A percentile compares a stretch with the other conserved stretches of the same genome.
These are phyloP conservation scores for Cladosporium cucumerinum DNA, from an alignment of 2,329 filamentous ascomycete genomes.

Conservation along the genomic window DNA sequence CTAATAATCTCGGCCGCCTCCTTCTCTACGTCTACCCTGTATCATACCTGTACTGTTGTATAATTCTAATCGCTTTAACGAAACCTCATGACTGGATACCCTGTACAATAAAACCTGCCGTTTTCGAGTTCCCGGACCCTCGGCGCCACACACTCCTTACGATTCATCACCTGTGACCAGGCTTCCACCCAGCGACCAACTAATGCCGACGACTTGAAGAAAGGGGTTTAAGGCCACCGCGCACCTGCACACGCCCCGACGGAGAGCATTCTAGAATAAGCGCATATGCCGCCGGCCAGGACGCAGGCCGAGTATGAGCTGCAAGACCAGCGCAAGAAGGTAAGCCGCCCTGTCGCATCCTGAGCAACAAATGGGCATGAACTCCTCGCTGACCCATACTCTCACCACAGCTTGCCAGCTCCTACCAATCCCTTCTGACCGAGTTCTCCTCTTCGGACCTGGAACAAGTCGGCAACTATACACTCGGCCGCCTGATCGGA, in stretches of 20 bases:
- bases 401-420: constrained; percentile 75
- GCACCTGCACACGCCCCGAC: constrained; percentile 5
- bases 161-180: neutral
- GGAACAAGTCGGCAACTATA: constrained; percentile 90
- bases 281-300: constrained; percentile 34
- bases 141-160: neutral
- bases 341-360: constrained; percentile 15
- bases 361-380: neutral
- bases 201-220: constrained; percentile 12
- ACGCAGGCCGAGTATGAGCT: constrained; percentile 34
- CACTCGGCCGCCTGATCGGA: constrained; percentile 84
- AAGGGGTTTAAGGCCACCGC: constrained; percentile 6
- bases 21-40: neutral
- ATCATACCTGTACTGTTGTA: neutral
- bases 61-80: constrained; percentile 2
- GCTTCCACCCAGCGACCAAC: constrained; percentile 5
- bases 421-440: constrained; percentile 94
- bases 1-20: neutral
- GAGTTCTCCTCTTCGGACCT: constrained; percentile 93
- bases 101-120: neutral
- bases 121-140: neutral
- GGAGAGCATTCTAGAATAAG: constrained; percentile 1
- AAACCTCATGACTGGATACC: neutral
- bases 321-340: constrained; percentile 37
- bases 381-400: constrained; percentile 1